phyloP scores from a whole-genome alignment of 208 protist species.

The Phytomonas francai region DNA sequence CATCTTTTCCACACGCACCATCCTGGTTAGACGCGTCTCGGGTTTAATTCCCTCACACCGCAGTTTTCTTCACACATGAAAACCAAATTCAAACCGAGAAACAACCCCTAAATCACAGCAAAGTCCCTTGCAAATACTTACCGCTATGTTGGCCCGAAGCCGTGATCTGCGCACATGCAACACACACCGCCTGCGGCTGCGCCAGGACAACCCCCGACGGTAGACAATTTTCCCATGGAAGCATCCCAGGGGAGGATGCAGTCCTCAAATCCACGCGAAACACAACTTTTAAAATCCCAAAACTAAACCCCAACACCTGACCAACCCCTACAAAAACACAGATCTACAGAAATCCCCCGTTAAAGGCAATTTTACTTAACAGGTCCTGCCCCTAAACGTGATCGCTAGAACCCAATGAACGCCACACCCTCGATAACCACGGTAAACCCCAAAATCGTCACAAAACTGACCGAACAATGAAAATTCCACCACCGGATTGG shows the following conservation, averaged over 20 bases:
- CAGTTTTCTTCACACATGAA: not conserved
- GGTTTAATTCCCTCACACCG: not conserved
- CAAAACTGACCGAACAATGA: too few relatives aligned
- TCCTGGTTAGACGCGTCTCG: not conserved
- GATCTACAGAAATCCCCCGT: not conserved
- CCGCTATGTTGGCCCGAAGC: not conserved
- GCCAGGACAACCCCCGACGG: too few relatives aligned
- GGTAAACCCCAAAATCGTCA: too few relatives aligned
- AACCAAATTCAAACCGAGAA: not conserved
- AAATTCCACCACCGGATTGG: too few relatives aligned
- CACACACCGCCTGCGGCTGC: too few relatives aligned
- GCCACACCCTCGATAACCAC: too few relatives aligned
- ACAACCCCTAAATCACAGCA: not conserved
- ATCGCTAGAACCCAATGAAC: too few relatives aligned
- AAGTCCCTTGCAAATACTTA: not conserved
- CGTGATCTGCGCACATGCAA: not conserved
- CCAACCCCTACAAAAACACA: not conserved
- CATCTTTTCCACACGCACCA: not conserved
- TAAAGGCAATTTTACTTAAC: too few relatives aligned
- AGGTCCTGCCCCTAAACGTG: too few relatives aligned
- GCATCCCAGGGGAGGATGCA: not conserved
- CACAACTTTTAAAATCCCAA: conserved; percentile 2
- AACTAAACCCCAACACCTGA: not conserved
- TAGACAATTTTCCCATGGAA: not conserved
- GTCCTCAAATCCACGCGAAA: not conserved